phyloP scores from a whole-genome alignment of 805 yeast genomes.

The Wickerhamomyces strasburgensis region DNA sequence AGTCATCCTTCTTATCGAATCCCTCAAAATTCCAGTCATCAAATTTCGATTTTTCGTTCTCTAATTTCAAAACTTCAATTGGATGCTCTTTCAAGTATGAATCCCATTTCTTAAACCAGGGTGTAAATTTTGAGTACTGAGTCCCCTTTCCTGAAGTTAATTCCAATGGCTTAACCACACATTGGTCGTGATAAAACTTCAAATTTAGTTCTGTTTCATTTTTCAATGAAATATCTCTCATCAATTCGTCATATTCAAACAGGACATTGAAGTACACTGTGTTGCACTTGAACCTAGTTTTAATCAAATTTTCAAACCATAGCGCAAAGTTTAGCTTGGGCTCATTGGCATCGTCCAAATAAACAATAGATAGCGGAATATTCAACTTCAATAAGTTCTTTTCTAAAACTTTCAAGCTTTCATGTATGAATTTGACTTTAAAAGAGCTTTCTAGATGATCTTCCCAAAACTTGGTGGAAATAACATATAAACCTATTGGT shows the following conservation, averaged over 20 bases:
- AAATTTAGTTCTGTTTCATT: slow-evolving; percentile 12
- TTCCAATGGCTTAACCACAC: slow-evolving; percentile 38
- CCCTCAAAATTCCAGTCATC: slow-evolving; percentile 10
- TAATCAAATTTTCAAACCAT: slow-evolving; percentile 22
- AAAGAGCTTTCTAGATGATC: slow-evolving; percentile 40
- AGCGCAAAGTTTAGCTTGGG: slow-evolving; percentile 9
- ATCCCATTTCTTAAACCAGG: slow-evolving; percentile 44
- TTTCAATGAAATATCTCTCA: slow-evolving; percentile 26
- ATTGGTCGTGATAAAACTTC: slow-evolving; percentile 34
- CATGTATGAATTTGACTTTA: slow-evolving; percentile 35
- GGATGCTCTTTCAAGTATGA: slow-evolving; percentile 22
- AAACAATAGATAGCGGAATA: slow-evolving; percentile 32
- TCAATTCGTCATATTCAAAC: slow-evolving; percentile 32
- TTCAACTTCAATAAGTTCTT: slow-evolving; percentile 28
- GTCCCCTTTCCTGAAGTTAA: slow-evolving; percentile 38
- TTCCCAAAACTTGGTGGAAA: slow-evolving; percentile 35
- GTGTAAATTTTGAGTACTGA: slow-evolving; percentile 42
- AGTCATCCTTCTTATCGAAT: slow-evolving; percentile 13
- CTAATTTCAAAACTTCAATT: slow-evolving; percentile 1
- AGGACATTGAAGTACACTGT: slow-evolving; percentile 29
- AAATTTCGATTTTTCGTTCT: slow-evolving; percentile 9
- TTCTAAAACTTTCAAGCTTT: slow-evolving; percentile 30
- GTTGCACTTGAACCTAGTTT: slow-evolving; percentile 8
- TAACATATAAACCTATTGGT: slow-evolving; percentile 37
- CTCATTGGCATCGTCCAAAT: slow-evolving; percentile 19